These are phyloP conservation scores for Symbiodinium pilosum DNA, from an alignment of 73 alveolate species.

Conservation along the genomic window DNA sequence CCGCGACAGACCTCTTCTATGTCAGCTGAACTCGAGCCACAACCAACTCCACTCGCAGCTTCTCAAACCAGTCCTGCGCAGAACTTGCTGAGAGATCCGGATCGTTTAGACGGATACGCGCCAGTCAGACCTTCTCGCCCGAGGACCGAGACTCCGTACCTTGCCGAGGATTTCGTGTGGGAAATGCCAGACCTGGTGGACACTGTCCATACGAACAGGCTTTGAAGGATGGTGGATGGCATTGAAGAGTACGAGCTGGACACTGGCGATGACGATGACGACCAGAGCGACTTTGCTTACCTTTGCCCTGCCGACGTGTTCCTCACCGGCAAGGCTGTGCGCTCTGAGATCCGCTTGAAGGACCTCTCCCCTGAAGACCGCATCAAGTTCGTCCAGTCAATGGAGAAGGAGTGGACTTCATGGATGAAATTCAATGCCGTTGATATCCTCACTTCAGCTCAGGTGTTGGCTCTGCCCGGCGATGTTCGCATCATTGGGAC, in stretches of 20 bases:
- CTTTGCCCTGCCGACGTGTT: not conserved
- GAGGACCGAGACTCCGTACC: not conserved
- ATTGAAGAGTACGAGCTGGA: not conserved
- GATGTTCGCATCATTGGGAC: not conserved
- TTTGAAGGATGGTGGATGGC: not conserved
- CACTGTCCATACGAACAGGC: too few relatives aligned
- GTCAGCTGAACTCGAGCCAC: not conserved
- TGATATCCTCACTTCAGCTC: not conserved
- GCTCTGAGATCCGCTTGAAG: not conserved
- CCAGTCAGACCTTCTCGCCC: not conserved
- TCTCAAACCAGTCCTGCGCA: not conserved
- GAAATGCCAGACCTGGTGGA: too few relatives aligned
- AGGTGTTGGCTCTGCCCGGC: not conserved
- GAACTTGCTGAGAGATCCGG: not conserved
- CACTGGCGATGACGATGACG: not conserved
- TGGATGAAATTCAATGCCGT: constrained; percentile 52
- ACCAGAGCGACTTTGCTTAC: not conserved
- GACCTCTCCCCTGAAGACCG: not conserved
- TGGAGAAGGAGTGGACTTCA: constrained; percentile 12
- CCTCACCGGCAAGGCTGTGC: constrained; percentile 41
- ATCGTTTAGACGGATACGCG: not conserved
- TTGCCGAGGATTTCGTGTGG: not conserved
- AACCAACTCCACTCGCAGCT: not conserved
- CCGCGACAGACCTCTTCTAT: not conserved
- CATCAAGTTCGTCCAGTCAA: not conserved